phyloP scores from a whole-genome alignment of 768 basidiomycete genomes.

The Lactifluus volemus region DNA sequence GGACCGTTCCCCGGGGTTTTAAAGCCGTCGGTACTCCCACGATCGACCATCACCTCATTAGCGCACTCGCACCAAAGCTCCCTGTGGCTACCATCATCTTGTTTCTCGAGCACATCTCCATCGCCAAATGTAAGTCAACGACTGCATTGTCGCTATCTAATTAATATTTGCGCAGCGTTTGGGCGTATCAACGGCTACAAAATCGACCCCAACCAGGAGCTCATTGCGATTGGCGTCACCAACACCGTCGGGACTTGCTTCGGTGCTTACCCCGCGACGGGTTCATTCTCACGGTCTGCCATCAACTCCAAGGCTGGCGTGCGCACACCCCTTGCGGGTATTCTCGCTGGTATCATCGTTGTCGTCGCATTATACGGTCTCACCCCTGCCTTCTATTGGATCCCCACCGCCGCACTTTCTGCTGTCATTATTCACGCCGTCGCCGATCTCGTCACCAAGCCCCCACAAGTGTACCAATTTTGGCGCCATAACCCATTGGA shows the following conservation, averaged over 20 bases:
- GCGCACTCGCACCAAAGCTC: conserved; percentile 63
- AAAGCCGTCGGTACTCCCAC: conserved; percentile 44
- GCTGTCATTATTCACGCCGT: conserved; percentile 95
- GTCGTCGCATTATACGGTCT: conserved; percentile 92
- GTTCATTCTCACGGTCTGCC: conserved; percentile 97
- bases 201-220: conserved; percentile 87
- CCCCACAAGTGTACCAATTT: conserved; percentile 74
- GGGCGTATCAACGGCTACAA: conserved; percentile 94
- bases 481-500: conserved; percentile 93
- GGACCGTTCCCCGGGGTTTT: conserved; percentile 79
- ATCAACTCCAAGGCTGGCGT: conserved; percentile 95
- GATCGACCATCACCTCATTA: conserved; percentile 44
- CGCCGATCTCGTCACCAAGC: conserved; percentile 78
- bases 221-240: conserved; percentile 96
- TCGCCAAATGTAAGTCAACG: conserved; percentile 71
- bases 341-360: conserved; percentile 79
- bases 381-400: conserved; percentile 89
- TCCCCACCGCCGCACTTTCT: conserved; percentile 71
- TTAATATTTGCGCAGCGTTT: conserved; percentile 49
- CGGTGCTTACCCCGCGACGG: conserved; percentile 90
- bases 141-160: not conserved
- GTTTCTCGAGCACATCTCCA: conserved; percentile 92
- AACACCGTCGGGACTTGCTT: conserved; percentile 89
- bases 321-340: conserved; percentile 88
- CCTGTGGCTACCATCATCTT: conserved; percentile 85